These are phyloP conservation scores for Neurospora sp. DNA, from an alignment of 495 filamentous ascomycete genomes.

Conservation along the genomic window DNA sequence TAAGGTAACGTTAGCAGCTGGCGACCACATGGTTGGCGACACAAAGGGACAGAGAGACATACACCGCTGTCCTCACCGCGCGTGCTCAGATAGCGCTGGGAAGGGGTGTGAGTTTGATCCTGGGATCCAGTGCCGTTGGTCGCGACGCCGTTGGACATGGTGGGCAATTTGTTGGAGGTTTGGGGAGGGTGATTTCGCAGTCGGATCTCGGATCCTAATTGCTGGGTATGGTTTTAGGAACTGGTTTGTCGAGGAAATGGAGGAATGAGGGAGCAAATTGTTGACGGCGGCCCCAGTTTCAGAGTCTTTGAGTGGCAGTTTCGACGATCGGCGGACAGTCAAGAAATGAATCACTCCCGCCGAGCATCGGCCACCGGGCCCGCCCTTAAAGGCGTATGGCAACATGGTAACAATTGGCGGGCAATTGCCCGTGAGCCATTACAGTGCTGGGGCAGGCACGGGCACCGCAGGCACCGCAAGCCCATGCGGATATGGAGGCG, in stretches of 20 bases:
- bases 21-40: neutral
- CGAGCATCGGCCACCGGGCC: neutral
- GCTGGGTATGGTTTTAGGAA: neutral
- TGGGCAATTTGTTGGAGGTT: neutral
- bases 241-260: neutral
- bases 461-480: neutral
- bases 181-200: neutral
- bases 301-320: neutral
- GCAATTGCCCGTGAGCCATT: neutral
- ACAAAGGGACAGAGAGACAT: constrained; percentile 18
- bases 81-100: constrained; percentile 73
- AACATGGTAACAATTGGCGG: neutral
- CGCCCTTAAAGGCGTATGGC: neutral
- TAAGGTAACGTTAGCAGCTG: constrained; percentile 22
- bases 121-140: constrained; percentile 12
- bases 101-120: constrained; percentile 42
- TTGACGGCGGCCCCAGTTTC: neutral
- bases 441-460: neutral
- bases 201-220: neutral
- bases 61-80: constrained; percentile 73
- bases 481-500: neutral
- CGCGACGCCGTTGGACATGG: constrained; percentile 17
- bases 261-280: neutral
- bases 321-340: neutral
- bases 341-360: neutral